These are phyloP conservation scores for Diversispora epigaea DNA, from an alignment of 192 early-diverging fungal species.

Conservation along the genomic window DNA sequence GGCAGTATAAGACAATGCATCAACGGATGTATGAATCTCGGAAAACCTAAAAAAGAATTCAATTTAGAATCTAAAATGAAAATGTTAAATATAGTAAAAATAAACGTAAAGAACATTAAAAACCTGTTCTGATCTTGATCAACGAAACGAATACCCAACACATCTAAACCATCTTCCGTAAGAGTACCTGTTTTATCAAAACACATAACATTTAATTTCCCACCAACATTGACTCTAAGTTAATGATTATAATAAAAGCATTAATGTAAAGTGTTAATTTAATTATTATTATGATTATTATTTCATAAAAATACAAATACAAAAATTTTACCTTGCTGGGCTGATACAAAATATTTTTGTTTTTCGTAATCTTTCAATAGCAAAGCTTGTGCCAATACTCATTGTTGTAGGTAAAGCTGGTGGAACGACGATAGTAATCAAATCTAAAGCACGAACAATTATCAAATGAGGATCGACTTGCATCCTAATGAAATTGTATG, in stretches of 20 bases:
- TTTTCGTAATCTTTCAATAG: constrained; percentile 79
- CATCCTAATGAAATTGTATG: constrained; percentile 85
- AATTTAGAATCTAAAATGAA: too few species aligned
- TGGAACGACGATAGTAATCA: constrained; percentile 96
- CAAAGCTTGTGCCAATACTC: constrained; percentile 96
- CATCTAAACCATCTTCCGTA: constrained; percentile 94
- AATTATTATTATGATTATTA: neutral
- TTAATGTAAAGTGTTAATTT: neutral
- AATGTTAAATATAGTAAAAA: neutral
- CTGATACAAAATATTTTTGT: constrained; percentile 89
- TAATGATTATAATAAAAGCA: neutral
- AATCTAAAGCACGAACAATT: constrained; percentile 87
- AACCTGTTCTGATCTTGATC: constrained; percentile 37
- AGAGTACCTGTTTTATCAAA: constrained; percentile 99
- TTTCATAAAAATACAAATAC: neutral
- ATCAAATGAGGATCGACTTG: constrained; percentile 70
- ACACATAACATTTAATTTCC: constrained; percentile 93
- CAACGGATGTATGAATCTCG: constrained; percentile 15
- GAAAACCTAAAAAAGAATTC: constrained; percentile 9
- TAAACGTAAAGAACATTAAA: too few species aligned
- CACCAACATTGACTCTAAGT: constrained; percentile 88
- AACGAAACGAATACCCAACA: constrained; percentile 81
- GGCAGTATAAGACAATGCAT: neutral
- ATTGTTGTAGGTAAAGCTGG: constrained; percentile 97
- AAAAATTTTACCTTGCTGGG: constrained; percentile 56